Base-by-base conservation (phyloP, 2,329 filamentous ascomycete genomes). In the Diaporthe longicolla region DNA sequence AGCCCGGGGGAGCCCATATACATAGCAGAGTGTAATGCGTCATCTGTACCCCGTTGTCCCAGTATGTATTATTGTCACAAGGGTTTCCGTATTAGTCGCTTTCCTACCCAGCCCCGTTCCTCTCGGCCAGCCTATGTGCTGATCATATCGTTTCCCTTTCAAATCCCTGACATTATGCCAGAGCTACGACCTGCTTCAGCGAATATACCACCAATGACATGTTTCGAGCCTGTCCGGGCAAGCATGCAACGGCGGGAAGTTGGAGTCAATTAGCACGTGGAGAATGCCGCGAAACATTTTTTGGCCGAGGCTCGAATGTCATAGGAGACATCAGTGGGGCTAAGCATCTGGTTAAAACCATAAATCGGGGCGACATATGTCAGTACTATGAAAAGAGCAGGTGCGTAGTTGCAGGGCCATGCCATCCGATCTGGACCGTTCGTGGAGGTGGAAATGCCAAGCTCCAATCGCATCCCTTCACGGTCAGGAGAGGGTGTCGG, bases 381-480 rank as follows among this genome's bases (percentile, higher is more conserved):
- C 48, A 40, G n/a, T 17, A 21, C 63, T n/a, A 5, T 37, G 29
- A 37, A 13, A 7, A 35, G 37, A 26, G 45, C 61, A 26, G 21
- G 45, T 66, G 21, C 15, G 13, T 21, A 35, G 61, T 35, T 50
- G 43, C 26, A 50, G 32, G 43, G 45, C 24, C 29, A 52, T 66
- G 63, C 63, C 63, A 52, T 54, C 61, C 43, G 61, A 66, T 66
- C 63, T 52, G 29, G 45, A 26, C 1, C 29, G 45, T 37, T 52
- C 63, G 45, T 37, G 48, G n/a, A 54, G 48, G 32, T 54, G 32
- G 21, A 24, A 68, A 68, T 54, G 63, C 63, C 48, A 68, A 54
- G 48, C 63, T 68, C 63, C 48, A 68, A 54, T 68, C 63, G 63
- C 63, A 68, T 68, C 32, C 26, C 63, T 13, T 29, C 4, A 9